phyloP scores from a whole-genome alignment of 805 yeast species.

The Candida nemodendra region DNA sequence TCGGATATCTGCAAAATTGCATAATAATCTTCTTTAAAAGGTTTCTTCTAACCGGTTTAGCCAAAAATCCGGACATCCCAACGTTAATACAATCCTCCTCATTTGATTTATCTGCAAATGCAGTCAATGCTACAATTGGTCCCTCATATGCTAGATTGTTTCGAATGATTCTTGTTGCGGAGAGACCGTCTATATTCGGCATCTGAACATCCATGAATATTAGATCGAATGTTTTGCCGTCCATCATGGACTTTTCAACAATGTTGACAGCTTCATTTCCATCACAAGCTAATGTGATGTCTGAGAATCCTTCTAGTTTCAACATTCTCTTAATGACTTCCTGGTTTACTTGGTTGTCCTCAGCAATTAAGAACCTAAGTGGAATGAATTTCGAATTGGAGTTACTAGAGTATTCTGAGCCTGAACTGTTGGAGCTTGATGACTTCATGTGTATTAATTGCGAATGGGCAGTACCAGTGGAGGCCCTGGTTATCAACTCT shows the following conservation, averaged over 20 bases:
- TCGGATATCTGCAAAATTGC: slow-evolving; percentile 38
- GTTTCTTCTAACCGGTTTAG: slow-evolving; percentile 81
- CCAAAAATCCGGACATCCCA: slow-evolving; percentile 92
- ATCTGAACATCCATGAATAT: slow-evolving; percentile 97
- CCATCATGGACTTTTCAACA: slow-evolving; percentile 48
- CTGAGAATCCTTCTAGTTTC: slow-evolving; percentile 71
- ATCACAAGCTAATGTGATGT: slow-evolving; percentile 79
- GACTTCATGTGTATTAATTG: slow-evolving; percentile 18
- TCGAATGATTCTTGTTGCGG: slow-evolving; percentile 76
- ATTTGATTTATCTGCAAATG: slow-evolving; percentile 91
- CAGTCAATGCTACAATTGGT: slow-evolving; percentile 93
- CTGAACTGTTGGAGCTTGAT: slow-evolving; percentile 19
- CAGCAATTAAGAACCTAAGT: slow-evolving; percentile 75
- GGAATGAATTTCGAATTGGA: slow-evolving; percentile 16
- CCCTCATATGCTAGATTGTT: slow-evolving; percentile 54
- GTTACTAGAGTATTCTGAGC: slow-evolving; percentile 10
- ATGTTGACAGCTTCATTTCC: slow-evolving; percentile 84
- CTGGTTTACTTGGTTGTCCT: slow-evolving; percentile 91
- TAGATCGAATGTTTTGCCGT: slow-evolving; percentile 54
- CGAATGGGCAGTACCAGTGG: slow-evolving; percentile 53
- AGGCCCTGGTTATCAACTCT: slow-evolving; percentile 42
- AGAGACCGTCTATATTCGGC: slow-evolving; percentile 90
- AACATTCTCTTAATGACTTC: slow-evolving; percentile 91
- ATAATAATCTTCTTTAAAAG: slow-evolving; percentile 57
- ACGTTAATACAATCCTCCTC: slow-evolving; percentile 78